phyloP scores from a whole-genome alignment of 75 land plant genomes.

The Ceratopteris richardii region DNA sequence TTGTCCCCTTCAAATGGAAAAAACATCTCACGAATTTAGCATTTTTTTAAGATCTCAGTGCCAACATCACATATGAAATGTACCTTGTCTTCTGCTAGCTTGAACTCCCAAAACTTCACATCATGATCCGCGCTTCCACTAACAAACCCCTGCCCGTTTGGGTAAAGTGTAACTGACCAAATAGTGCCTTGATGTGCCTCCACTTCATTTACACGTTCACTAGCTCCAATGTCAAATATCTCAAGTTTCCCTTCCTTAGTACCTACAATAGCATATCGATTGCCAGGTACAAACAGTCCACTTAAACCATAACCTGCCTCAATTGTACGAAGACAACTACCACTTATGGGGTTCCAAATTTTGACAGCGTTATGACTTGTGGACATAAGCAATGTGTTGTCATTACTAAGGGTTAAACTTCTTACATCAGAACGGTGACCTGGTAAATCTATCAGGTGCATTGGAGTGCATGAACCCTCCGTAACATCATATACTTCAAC shows the following conservation, averaged over 20 bases:
- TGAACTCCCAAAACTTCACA: conserved; percentile 93
- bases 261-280: conserved; percentile 79
- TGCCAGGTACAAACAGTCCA: conserved; percentile 64
- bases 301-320: conserved; percentile 88
- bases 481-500: conserved; percentile 69
- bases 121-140: conserved; percentile 88
- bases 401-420: conserved; percentile 71
- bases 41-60: not conserved
- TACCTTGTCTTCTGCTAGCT: conserved; percentile 29
- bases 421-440: conserved; percentile 89
- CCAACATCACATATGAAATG: not conserved
- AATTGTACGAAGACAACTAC: conserved; percentile 81
- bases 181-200: conserved; percentile 77
- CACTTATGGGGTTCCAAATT: conserved; percentile 92
- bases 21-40: conserved; percentile 1
- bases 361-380: conserved; percentile 86
- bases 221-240: conserved; percentile 78
- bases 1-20: conserved; percentile 30
- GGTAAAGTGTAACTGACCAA: conserved; percentile 51
- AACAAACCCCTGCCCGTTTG: conserved; percentile 80
- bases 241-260: conserved; percentile 79
- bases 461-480: conserved; percentile 22
- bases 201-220: conserved; percentile 45
- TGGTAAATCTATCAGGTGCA: conserved; percentile 56
- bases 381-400: conserved; percentile 75